phyloP scores from a whole-genome alignment of 306 rosid genomes.

The Senna siamea region DNA sequence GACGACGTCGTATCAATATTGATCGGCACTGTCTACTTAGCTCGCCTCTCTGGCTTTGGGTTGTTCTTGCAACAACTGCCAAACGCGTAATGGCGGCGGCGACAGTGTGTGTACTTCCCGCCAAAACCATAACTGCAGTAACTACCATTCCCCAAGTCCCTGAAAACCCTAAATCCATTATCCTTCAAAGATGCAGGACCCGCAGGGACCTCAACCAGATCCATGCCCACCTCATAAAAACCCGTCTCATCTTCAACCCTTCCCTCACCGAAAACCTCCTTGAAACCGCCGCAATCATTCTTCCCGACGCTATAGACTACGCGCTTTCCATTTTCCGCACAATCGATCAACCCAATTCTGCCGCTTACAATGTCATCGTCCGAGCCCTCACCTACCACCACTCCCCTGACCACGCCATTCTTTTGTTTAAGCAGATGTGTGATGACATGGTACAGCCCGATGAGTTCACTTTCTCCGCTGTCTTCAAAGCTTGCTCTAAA shows the following conservation, averaged over 20 bases:
- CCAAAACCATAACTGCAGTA: slow-evolving; percentile 37
- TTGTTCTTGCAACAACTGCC: background rate
- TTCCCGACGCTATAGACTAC: slow-evolving; percentile 55
- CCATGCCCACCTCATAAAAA: slow-evolving; percentile 70
- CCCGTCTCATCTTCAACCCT: slow-evolving; percentile 60
- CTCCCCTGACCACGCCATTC: slow-evolving; percentile 49
- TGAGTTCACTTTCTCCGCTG: slow-evolving; percentile 52
- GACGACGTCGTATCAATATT: no score
- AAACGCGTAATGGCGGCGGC: slow-evolving; percentile 26
- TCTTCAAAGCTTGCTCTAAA: slow-evolving; percentile 63
- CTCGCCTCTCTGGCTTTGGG: background rate
- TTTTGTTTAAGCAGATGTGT: slow-evolving; percentile 54
- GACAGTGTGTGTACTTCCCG: slow-evolving; percentile 38
- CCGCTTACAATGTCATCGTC: slow-evolving; percentile 58
- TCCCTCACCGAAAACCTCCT: slow-evolving; percentile 52
- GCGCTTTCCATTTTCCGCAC: slow-evolving; percentile 56
- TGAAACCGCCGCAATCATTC: slow-evolving; percentile 60
- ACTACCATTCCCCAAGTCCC: slow-evolving; percentile 49
- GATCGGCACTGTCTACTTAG: no score
- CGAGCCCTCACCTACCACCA: slow-evolving; percentile 52
- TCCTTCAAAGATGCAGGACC: slow-evolving; percentile 57
- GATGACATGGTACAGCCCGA: slow-evolving; percentile 42
- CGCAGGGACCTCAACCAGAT: slow-evolving; percentile 58
- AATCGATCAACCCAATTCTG: slow-evolving; percentile 41
- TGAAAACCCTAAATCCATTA: slow-evolving; percentile 55